Evolutionary conservation across 1,284 basidiomycete species (phyloP).

Genomic region (Pseudozyma tsukubaensis): DNA sequence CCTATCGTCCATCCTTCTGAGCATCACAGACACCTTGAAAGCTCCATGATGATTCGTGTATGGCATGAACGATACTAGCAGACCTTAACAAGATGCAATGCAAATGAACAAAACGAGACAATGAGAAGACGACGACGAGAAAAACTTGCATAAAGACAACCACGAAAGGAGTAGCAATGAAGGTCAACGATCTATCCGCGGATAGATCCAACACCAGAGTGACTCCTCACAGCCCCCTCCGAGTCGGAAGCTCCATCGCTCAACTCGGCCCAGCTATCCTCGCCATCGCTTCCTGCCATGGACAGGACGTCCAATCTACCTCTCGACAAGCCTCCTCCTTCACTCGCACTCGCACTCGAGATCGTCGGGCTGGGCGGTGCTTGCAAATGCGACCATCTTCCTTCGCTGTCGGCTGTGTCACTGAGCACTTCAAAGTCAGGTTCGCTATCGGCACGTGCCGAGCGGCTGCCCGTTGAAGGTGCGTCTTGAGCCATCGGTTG

Average conservation of each 20-base stretch:
- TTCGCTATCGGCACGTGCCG: constrained; percentile 15
- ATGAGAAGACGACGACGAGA: no score
- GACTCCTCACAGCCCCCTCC: constrained; percentile 1
- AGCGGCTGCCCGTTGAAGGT: constrained; percentile 4
- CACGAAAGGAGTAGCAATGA: no score
- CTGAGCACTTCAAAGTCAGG: constrained; percentile 44
- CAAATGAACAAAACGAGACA: not conserved
- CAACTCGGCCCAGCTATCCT: constrained; percentile 48
- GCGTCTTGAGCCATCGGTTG: constrained; percentile 2
- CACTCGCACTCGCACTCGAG: constrained; percentile 37
- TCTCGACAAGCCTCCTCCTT: not conserved
- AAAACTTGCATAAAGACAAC: no score
- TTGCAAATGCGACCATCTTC: constrained; percentile 30
- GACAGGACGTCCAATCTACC: constrained; percentile 15
- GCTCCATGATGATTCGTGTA: not conserved
- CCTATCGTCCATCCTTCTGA: no score
- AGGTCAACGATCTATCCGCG: not conserved
- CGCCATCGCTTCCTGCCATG: constrained; percentile 22
- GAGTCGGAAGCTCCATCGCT: constrained; percentile 33
- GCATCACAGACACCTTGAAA: not conserved
- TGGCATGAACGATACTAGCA: not conserved
- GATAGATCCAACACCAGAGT: not conserved
- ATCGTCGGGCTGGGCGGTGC: constrained; percentile 35
- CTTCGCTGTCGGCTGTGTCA: constrained; percentile 26
- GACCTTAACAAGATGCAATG: constrained; percentile 1